A percentile compares a stretch with the other conserved stretches of the same genome.
Conservation (phyloP, 2,329 filamentous ascomycete species). For the Gliomastix tumulicola region DNA sequence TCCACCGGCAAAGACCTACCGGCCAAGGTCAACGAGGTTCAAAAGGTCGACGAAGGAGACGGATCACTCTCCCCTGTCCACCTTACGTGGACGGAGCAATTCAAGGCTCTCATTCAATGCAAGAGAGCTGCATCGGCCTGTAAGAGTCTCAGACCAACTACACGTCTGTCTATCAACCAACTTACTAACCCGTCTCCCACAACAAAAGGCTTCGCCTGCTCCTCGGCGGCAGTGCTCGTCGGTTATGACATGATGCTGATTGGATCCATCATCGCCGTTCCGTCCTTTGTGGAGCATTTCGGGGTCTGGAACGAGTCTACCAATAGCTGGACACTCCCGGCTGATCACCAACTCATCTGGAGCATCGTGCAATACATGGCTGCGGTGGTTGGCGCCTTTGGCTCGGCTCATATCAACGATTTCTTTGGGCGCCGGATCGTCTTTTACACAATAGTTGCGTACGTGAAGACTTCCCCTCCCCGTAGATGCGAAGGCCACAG, state of each 20-base stretch:
- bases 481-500: too few relatives aligned
- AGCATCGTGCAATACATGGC: background rate
- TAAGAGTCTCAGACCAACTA: too few relatives aligned
- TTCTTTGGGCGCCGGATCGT: background rate
- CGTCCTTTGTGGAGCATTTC: constrained; percentile 1
- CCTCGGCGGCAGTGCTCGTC: background rate
- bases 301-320: background rate
- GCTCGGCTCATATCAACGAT: background rate
- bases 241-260: constrained; percentile 2
- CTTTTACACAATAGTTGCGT: constrained; percentile 1
- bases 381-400: background rate
- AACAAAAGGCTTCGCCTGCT: constrained; percentile 2
- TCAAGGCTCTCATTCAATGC: too few relatives aligned
- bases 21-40: too few relatives aligned
- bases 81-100: background rate
- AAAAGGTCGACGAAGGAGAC: too few relatives aligned
- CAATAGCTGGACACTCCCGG: background rate
- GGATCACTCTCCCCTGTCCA: too few relatives aligned
- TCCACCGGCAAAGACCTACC: too few relatives aligned
- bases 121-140: too few relatives aligned
- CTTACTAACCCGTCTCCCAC: too few relatives aligned
- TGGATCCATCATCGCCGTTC: constrained; percentile 3
- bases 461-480: too few relatives aligned
- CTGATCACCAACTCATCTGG: background rate
- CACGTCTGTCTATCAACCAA: too few relatives aligned